A percentile compares a stretch with the other conserved stretches of the same genome.
phyloP scores from a whole-genome alignment of 2,329 filamentous ascomycete species.

The Talaromyces piceae region DNA sequence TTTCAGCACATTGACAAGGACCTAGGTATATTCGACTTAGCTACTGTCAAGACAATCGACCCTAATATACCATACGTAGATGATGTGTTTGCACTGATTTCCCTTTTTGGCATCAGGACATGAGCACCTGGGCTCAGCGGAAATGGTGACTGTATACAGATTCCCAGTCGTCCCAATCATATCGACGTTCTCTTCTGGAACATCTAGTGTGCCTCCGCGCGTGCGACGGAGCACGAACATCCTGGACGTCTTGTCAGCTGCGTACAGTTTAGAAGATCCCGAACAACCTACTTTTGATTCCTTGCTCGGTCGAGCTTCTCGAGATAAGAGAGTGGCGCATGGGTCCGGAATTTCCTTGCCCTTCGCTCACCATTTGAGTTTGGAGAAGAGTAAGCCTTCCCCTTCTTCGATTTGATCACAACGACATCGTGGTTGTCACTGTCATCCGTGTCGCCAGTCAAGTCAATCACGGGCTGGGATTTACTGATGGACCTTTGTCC shows the following conservation, averaged over 20 bases:
- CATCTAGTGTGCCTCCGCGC: conserved; percentile 36
- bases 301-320: conserved; percentile 42
- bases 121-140: conserved; percentile 45
- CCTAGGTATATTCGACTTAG: conserved; percentile 26
- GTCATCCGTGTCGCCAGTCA: conserved; percentile 14
- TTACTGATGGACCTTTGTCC: background rate
- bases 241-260: conserved; percentile 20
- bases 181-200: conserved; percentile 45
- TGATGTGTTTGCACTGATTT: conserved; percentile 58
- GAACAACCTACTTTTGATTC: conserved; percentile 35
- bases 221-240: conserved; percentile 52
- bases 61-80: conserved; percentile 40
- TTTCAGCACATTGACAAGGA: conserved; percentile 52
- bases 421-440: conserved; percentile 10
- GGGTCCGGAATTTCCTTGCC: conserved; percentile 32
- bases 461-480: background rate
- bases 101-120: conserved; percentile 50
- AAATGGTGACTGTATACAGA: conserved; percentile 52
- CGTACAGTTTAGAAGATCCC: too few relatives aligned
- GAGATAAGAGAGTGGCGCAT: conserved; percentile 40
- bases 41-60: background rate
- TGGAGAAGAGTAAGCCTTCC: background rate
- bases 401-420: background rate
- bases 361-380: conserved; percentile 28
- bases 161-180: conserved; percentile 57